Evolutionary conservation across 2,329 filamentous ascomycete genomes (phyloP).

Genomic region (Aspergillus caelatus): DNA sequence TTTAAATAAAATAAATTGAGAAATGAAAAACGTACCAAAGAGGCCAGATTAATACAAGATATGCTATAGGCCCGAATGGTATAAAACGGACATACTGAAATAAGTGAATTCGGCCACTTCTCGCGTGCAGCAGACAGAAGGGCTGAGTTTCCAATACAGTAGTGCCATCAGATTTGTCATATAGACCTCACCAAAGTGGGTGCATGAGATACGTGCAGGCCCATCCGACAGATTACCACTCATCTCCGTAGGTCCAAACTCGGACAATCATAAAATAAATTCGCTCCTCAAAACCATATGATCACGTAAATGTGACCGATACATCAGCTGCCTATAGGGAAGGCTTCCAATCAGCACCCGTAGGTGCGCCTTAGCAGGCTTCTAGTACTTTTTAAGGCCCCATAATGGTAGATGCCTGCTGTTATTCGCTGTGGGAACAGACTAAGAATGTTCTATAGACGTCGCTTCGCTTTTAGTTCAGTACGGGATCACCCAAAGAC

Average conservation of each 20-base stretch:
- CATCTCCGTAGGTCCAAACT: conserved; percentile 1
- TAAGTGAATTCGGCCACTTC: not conserved
- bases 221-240: not conserved
- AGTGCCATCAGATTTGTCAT: conserved; percentile 11
- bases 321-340: not conserved
- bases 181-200: conserved; percentile 8
- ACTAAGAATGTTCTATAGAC: conserved; percentile 26
- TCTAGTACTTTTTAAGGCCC: conserved; percentile 5
- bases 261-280: conserved; percentile 2
- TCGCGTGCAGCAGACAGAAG: not conserved
- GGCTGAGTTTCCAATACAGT: not conserved
- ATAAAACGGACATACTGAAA: not conserved
- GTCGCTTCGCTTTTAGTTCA: conserved; percentile 15
- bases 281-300: not conserved
- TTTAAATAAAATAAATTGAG: not conserved
- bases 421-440: conserved; percentile 16
- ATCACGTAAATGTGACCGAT: conserved; percentile 6
- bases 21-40: not conserved
- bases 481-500: conserved; percentile 18
- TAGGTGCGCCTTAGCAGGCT: conserved; percentile 2
- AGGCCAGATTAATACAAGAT: not conserved
- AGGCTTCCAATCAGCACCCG: conserved; percentile 10
- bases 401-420: not conserved
- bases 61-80: not conserved
- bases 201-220: conserved; percentile 7